Evolutionary conservation across 495 filamentous ascomycete genomes (phyloP).

Genomic region (Amphirosellinia nigrospora): DNA sequence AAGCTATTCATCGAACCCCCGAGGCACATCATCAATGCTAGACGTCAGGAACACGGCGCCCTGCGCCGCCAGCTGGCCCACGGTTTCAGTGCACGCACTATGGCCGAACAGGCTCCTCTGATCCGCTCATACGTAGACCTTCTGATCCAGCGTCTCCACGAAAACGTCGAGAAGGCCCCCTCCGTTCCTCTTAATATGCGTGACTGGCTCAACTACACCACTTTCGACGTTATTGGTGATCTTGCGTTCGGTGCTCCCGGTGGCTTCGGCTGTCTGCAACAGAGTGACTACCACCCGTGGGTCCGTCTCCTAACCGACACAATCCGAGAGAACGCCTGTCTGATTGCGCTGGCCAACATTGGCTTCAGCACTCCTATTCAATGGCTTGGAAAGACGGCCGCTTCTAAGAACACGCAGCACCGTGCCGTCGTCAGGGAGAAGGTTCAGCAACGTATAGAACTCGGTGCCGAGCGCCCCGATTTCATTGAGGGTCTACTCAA

Average conservation of each 20-base stretch:
- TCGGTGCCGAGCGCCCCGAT: constrained; percentile 48
- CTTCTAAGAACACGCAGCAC: constrained; percentile 44
- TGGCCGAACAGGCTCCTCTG: constrained; percentile 54
- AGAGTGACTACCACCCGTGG: constrained; percentile 59
- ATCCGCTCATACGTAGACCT: constrained; percentile 54
- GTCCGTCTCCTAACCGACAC: constrained; percentile 53
- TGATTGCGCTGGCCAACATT: constrained; percentile 36
- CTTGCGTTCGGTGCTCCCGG: constrained; percentile 61
- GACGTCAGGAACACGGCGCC: constrained; percentile 47
- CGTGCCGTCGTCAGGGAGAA: constrained; percentile 45
- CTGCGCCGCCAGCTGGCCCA: constrained; percentile 57
- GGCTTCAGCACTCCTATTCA: constrained; percentile 26
- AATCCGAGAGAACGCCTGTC: constrained; percentile 39
- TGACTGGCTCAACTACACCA: constrained; percentile 64
- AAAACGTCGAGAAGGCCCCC: constrained; percentile 38
- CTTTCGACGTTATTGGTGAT: constrained; percentile 68
- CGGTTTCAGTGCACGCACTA: constrained; percentile 58
- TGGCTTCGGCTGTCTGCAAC: constrained; percentile 58
- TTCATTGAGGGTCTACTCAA: constrained; percentile 58
- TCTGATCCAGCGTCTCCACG: constrained; percentile 50
- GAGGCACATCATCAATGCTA: constrained; percentile 40
- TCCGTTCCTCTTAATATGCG: constrained; percentile 47
- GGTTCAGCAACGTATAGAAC: constrained; percentile 49
- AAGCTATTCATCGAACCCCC: constrained; percentile 34
- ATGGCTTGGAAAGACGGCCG: constrained; percentile 22